A percentile compares a stretch with the other conserved stretches of the same genome.
Conservation (phyloP, 1,139 yeast species). For the Suhomyces coccinellae region DNA sequence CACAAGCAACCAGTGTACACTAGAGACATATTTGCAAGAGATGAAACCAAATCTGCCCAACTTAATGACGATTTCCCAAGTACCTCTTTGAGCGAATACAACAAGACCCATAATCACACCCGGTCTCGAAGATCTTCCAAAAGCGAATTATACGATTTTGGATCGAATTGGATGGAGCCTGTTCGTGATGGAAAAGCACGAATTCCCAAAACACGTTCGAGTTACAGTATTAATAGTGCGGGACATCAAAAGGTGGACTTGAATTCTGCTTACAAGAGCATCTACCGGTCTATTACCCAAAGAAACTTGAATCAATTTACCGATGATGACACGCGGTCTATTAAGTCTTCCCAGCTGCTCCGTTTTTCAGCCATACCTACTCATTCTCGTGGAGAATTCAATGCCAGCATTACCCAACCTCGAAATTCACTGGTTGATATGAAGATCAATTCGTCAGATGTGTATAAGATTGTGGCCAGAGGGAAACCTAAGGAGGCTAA, state of each 20-base stretch:
- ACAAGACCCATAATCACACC: conserved; percentile 24
- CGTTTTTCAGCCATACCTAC: conserved; percentile 2
- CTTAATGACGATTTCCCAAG: conserved; percentile 31
- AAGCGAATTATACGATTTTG: conserved; percentile 44
- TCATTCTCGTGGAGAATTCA: neutral
- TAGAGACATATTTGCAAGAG: conserved; percentile 9
- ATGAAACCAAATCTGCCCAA: conserved; percentile 1
- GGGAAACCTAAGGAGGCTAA: conserved; percentile 6
- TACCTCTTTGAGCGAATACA: conserved; percentile 40
- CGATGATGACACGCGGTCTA: conserved; percentile 17
- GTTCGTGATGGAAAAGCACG: conserved; percentile 11
- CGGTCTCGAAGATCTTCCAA: conserved; percentile 41
- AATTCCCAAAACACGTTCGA: conserved; percentile 28
- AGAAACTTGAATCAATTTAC: conserved; percentile 26
- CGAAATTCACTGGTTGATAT: conserved; percentile 5
- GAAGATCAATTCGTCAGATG: conserved; percentile 17
- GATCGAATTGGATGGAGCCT: conserved; percentile 50
- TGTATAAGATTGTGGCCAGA: conserved; percentile 15
- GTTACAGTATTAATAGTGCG: conserved; percentile 25
- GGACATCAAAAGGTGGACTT: conserved; percentile 19
- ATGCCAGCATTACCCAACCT: conserved; percentile 1
- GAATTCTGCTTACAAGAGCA: conserved; percentile 33
- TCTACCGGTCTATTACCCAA: conserved; percentile 41
- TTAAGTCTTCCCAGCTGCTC: conserved; percentile 8
- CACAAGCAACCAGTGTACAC: conserved; percentile 3